These are phyloP conservation scores for Jatropha curcas DNA, from an alignment of 345 rosid species.

Conservation along the genomic window DNA sequence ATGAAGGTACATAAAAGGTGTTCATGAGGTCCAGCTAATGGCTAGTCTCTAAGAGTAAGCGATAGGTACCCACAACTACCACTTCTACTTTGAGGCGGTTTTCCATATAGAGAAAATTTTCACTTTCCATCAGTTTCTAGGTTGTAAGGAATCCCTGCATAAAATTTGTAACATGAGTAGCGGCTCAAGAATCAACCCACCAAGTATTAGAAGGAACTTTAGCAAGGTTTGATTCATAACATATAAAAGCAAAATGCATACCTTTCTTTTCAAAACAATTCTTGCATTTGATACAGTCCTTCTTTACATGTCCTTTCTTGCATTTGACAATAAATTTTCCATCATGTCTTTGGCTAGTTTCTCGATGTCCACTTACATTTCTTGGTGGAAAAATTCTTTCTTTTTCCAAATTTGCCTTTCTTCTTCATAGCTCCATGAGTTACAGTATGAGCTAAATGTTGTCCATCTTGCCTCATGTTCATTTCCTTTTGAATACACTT, in stretches of 20 bases:
- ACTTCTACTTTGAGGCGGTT: not conserved
- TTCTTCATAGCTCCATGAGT: not conserved
- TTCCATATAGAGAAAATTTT: too few species aligned
- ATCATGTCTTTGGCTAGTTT: not conserved
- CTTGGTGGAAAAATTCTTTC: not conserved
- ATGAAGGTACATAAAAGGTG: too few species aligned
- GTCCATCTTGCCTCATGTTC: not conserved
- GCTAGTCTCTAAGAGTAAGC: too few species aligned
- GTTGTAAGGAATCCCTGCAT: conserved; percentile 13
- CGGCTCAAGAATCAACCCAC: conserved; percentile 11
- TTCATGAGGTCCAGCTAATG: too few species aligned
- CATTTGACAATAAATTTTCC: not conserved
- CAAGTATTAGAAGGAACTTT: not conserved
- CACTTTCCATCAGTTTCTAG: not conserved
- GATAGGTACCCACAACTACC: too few species aligned
- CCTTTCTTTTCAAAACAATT: not conserved
- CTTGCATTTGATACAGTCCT: not conserved
- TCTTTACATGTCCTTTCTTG: not conserved
- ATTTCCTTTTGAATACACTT: not conserved
- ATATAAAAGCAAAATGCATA: not conserved
- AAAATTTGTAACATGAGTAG: conserved; percentile 7
- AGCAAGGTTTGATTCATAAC: conserved; percentile 11
- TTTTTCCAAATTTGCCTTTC: not conserved
- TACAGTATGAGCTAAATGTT: not conserved
- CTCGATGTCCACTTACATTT: not conserved